A percentile compares a stretch with the other conserved stretches of the same genome.
Conservation (phyloP, 495 filamentous ascomycete genomes). For the Cercophora scortea region DNA sequence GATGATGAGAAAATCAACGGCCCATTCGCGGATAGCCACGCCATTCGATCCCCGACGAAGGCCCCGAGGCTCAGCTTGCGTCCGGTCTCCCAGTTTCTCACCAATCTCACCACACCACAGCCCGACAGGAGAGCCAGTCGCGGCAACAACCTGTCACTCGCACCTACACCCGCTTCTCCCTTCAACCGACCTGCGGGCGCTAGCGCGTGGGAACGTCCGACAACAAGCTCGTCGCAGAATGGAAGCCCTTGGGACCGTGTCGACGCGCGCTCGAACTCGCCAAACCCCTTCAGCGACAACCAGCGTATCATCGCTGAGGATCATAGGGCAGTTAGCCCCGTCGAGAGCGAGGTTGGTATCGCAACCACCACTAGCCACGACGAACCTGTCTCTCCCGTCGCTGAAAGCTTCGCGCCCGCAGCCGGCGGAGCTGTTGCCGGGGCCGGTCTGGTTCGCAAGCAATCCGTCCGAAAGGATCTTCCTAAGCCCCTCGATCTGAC, state of each 20-base stretch:
- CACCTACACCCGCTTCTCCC: slow-evolving; percentile 24
- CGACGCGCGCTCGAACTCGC: slow-evolving; percentile 34
- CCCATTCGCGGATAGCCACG: slow-evolving; percentile 31
- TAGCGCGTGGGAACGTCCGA: slow-evolving; percentile 36
- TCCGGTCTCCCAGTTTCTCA: slow-evolving; percentile 81
- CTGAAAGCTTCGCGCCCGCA: slow-evolving; percentile 21
- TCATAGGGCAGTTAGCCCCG: slow-evolving; percentile 25
- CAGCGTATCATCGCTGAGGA: slow-evolving; percentile 25
- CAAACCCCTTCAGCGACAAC: slow-evolving; percentile 45
- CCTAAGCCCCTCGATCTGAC: slow-evolving; percentile 45
- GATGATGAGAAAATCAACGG: slow-evolving; percentile 51
- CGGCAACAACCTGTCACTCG: slow-evolving; percentile 31
- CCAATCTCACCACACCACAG: slow-evolving; percentile 41
- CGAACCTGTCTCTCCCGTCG: slow-evolving; percentile 15
- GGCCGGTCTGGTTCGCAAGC: slow-evolving; percentile 32
- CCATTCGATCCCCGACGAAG: slow-evolving; percentile 26
- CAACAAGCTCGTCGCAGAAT: slow-evolving; percentile 10
- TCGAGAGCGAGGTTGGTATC: slow-evolving; percentile 26
- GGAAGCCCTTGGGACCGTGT: slow-evolving; percentile 27
- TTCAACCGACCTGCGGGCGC: slow-evolving; percentile 18
- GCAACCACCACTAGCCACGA: slow-evolving; percentile 23
- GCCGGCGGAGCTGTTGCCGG: slow-evolving; percentile 22
- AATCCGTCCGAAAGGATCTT: slow-evolving; percentile 35
- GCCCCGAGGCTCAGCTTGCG: slow-evolving; percentile 76
- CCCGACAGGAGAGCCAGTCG: slow-evolving; percentile 38